Percentiles rank a stretch among this genome's conserved stretches.
phyloP scores from a whole-genome alignment of 1,139 yeast species.

The Schwanniomyces etchellsii region DNA sequence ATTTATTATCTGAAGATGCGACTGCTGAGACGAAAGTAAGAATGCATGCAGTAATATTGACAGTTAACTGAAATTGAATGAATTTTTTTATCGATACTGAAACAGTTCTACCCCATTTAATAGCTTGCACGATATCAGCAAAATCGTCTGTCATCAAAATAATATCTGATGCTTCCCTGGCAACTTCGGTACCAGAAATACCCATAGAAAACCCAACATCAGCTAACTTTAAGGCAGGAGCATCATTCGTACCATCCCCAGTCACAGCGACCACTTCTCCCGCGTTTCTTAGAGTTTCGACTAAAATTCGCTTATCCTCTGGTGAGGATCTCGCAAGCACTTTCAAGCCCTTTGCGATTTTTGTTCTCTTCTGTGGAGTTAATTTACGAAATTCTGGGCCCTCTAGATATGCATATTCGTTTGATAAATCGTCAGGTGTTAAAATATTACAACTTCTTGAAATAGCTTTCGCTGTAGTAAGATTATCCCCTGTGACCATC shows the following conservation, averaged over 20 bases:
- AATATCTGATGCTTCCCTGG: conserved; percentile 92
- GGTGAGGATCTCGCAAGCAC: conserved; percentile 95
- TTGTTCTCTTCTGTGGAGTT: conserved; percentile 48
- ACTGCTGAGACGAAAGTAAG: conserved; percentile 93
- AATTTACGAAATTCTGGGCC: conserved; percentile 84
- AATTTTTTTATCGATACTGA: conserved; percentile 91
- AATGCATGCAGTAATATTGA: conserved; percentile 90
- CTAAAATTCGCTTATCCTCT: conserved; percentile 85
- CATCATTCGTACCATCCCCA: conserved; percentile 97
- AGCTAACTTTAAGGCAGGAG: conserved; percentile 88
- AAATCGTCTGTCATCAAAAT: conserved; percentile 94
- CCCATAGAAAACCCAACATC: conserved; percentile 97
- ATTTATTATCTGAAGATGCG: conserved; percentile 66
- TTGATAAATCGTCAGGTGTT: conserved; percentile 44
- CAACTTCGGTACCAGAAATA: conserved; percentile 89
- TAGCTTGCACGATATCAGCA: conserved; percentile 93
- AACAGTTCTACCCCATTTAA: conserved; percentile 98
- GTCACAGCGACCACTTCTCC: conserved; percentile 98
- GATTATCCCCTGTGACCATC: conserved; percentile 97
- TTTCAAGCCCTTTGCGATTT: conserved; percentile 63
- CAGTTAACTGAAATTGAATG: conserved; percentile 93
- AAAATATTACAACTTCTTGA: conserved; percentile 82
- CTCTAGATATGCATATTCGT: conserved; percentile 72
- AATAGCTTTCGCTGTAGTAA: conserved; percentile 86
- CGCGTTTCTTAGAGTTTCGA: conserved; percentile 69